Evolutionary conservation across 2,329 filamentous ascomycete species (phyloP), one percentile per base, ranked within the genome.

Genomic region (Diplodia corticola): DNA sequence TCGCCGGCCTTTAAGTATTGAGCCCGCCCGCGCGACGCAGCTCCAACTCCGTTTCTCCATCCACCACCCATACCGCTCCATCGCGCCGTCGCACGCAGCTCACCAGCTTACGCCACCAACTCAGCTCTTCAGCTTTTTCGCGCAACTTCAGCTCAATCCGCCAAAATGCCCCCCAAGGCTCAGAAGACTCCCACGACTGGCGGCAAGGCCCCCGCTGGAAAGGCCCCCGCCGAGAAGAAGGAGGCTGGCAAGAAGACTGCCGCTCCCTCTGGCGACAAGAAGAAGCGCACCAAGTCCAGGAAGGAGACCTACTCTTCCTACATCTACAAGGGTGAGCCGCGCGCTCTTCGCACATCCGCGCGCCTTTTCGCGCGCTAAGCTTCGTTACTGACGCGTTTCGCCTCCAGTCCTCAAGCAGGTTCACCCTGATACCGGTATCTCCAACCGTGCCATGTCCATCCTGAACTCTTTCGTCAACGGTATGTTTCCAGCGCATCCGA

Each of bases 231-330:
- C 79, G 93, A 97, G 89, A 97, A 97, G 91, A 97, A 98, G 90
- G 94, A 98, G 85, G 95, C 94, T 72, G 95, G 94, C 86, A 99
- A 99, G 92, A 99, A 98, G 91, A 98, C 95, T 59, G 84, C 87
- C 73, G 92, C 94, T 68, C 89, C 93, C 69, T 89, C 92, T 79
- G 95, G 95, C 71, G 95, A 98, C 76, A 98, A 98, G 93, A 99
- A 99, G 92, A 99, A 98, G 93, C 92, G 95, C 80, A 96, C 93
- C 86, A 99, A 99, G 93, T 92, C 93, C 73, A 90, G 95, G 85
- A 98, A 98, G 91, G 95, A 99, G 88, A 99, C 95, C n/a, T 99
- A 99, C 87, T 96, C 91, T 74, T 96, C 92, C 66, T 99, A 99
- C 89, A 99, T 99, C 85, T 99, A 98, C 91, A 99, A 98, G 88